Percentiles rank a stretch among this genome's conserved stretches.
phyloP scores from a whole-genome alignment of 108 stramenopile species.

The Bacterosira constricta region DNA sequence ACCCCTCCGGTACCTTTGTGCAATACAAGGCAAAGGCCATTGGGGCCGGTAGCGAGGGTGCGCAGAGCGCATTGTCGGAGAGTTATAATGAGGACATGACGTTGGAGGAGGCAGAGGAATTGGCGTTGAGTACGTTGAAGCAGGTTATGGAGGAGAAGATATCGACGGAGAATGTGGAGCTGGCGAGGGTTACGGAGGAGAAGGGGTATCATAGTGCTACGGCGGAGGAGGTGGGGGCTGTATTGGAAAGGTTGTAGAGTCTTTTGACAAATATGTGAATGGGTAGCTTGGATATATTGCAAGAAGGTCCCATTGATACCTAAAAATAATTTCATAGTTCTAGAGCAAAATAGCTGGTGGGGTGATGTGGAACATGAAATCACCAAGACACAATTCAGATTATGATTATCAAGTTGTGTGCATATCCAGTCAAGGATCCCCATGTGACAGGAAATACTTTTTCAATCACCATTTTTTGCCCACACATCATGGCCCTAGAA shows the following conservation, averaged over 20 bases:
- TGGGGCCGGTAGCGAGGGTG: conserved; percentile 97
- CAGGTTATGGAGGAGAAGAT: conserved; percentile 99
- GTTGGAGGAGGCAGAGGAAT: conserved; percentile 92
- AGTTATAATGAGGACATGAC: conserved; percentile 93
- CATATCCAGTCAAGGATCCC: too few relatives aligned
- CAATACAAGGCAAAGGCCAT: conserved; percentile 99
- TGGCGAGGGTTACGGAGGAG: conserved; percentile 91
- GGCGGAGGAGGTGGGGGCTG: conserved; percentile 82
- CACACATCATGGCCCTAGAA: too few relatives aligned
- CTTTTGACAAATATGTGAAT: too few relatives aligned
- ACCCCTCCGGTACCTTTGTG: conserved; percentile 97
- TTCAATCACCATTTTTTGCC: too few relatives aligned
- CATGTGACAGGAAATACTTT: too few relatives aligned
- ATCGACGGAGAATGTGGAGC: conserved; percentile 93
- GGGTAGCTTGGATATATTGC: too few relatives aligned
- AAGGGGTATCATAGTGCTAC: conserved; percentile 91
- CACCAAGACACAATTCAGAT: too few relatives aligned
- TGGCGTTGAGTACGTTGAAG: conserved; percentile 93
- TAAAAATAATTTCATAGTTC: too few relatives aligned
- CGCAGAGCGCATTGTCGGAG: conserved; percentile 94
- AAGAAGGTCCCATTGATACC: too few relatives aligned
- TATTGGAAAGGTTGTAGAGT: conserved; percentile 73
- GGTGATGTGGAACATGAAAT: too few relatives aligned
- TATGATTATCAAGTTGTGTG: too few relatives aligned
- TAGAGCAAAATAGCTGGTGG: too few relatives aligned